Percentiles rank a stretch among this genome's conserved stretches.
These are phyloP conservation scores for Xylaria venustula DNA, from an alignment of 495 filamentous ascomycete genomes.

Conservation along the genomic window DNA sequence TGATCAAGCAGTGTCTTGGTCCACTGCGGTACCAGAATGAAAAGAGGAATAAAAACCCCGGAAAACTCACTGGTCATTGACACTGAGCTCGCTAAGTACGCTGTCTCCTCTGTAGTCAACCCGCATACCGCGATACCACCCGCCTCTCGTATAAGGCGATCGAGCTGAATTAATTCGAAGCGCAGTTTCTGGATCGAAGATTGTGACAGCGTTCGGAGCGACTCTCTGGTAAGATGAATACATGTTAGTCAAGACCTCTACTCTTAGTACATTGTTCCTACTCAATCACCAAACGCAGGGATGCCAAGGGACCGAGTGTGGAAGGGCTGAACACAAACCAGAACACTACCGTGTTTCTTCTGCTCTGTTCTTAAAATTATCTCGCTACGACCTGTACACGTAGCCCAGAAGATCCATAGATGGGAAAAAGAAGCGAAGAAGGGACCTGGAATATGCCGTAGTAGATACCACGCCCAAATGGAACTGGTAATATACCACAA, in stretches of 20 bases:
- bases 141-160: background rate
- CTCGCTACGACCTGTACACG: background rate
- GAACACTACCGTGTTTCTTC: background rate
- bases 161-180: background rate
- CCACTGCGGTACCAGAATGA: too few relatives aligned
- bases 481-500: constrained; percentile 1
- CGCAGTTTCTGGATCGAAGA: background rate
- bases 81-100: background rate
- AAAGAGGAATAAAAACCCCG: too few relatives aligned
- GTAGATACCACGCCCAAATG: background rate
- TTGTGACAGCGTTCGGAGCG: background rate
- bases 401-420: background rate
- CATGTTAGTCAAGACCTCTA: background rate
- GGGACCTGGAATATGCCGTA: constrained; percentile 7
- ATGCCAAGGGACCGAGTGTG: background rate
- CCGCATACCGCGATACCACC: background rate
- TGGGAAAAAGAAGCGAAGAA: constrained; percentile 5
- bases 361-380: background rate
- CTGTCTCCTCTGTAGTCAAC: background rate
- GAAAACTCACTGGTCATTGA: too few relatives aligned
- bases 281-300: background rate
- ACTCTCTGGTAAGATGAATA: background rate
- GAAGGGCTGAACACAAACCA: background rate
- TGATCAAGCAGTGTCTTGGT: too few relatives aligned
- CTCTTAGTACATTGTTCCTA: too few relatives aligned